Base-by-base conservation (phyloP, 23 red algal genomes). In the Gracilaria gracilis region DNA sequence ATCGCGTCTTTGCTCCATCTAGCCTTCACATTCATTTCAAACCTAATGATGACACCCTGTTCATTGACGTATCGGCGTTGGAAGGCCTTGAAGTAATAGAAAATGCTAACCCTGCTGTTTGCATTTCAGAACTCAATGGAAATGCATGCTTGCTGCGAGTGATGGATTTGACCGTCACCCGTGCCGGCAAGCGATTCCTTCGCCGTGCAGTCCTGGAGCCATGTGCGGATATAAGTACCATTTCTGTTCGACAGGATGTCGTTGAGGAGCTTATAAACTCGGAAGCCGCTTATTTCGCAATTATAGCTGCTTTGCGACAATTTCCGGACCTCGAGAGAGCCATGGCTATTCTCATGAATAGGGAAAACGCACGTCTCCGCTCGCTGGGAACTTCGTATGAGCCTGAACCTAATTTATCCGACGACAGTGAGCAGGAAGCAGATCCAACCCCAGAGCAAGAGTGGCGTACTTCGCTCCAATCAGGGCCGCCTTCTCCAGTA, bases 151-250 rank as follows among this genome's bases (percentile, higher is more conserved):
- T 99, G 27, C 71, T 96, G 19, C 57, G 58, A 5, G 76, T 61
- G 14, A 80, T 98, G 65, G 87, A 95, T 59, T 34, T 67, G 13
- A 95, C 91, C 12, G 81, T 69, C n/a, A 99, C 97, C 19, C 84
- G 80, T 25, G 81, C 86, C 4, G 97, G 97, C 2, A 85, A 76
- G 28, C 67, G 92, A 31, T 89, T 95, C 34, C 51, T 99, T 36
- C 67, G 97, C 28, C 85, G 92, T 0, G 80, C 67, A 36, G 73
- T 99, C 62, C 72, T 99, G 70, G 97, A 99, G 83, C 97, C 97
- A 0, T 93, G 77, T 44, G 37, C 79, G 24, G 88, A 96, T 54
- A 53, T 82, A 19, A 11, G 70, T n/a, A 91, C 94, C 32, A 96
- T 99, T 38, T 67, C 66, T 16, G 75, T 85, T 66, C 70, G 94